Evolutionary conservation across 495 filamentous ascomycete species (phyloP).

Genomic region (Entonaema liquescens): DNA sequence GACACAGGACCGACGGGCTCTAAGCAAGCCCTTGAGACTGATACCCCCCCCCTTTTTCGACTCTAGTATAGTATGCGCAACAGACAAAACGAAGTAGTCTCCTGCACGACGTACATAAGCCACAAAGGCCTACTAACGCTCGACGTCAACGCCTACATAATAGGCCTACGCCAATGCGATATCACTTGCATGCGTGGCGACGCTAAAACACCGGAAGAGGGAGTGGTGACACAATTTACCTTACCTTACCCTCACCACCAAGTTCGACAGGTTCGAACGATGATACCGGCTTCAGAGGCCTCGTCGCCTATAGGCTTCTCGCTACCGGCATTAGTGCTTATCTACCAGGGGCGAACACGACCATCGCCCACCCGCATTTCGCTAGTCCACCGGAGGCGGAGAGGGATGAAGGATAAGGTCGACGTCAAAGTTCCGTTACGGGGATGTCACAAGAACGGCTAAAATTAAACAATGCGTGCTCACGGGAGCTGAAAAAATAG

Average conservation of each 20-base stretch:
- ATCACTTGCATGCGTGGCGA: conserved; percentile 39
- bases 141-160: conserved; percentile 1
- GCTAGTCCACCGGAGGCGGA: conserved; percentile 1
- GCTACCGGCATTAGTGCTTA: conserved; percentile 39
- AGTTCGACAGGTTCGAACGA: conserved; percentile 20
- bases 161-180: conserved; percentile 32
- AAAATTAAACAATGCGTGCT: neutral
- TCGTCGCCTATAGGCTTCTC: conserved; percentile 25
- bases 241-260: conserved; percentile 41
- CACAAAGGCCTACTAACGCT: conserved; percentile 1
- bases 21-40: neutral
- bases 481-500: conserved; percentile 23
- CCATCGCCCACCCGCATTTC: conserved; percentile 4
- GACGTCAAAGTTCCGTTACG: conserved; percentile 5
- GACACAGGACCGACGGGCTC: conserved; percentile 3
- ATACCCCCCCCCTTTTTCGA: neutral
- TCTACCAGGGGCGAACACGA: conserved; percentile 19
- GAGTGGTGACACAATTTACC: conserved; percentile 32
- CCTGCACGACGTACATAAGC: conserved; percentile 14
- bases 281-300: conserved; percentile 14
- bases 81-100: conserved; percentile 1
- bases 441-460: conserved; percentile 28
- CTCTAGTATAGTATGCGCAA: neutral
- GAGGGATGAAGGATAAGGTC: conserved; percentile 1
- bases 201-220: conserved; percentile 24